A percentile compares a stretch with the other conserved stretches of the same genome.
Evolutionary conservation across 305 asterid species (phyloP).

Genomic region (Ruellia speciosa): DNA sequence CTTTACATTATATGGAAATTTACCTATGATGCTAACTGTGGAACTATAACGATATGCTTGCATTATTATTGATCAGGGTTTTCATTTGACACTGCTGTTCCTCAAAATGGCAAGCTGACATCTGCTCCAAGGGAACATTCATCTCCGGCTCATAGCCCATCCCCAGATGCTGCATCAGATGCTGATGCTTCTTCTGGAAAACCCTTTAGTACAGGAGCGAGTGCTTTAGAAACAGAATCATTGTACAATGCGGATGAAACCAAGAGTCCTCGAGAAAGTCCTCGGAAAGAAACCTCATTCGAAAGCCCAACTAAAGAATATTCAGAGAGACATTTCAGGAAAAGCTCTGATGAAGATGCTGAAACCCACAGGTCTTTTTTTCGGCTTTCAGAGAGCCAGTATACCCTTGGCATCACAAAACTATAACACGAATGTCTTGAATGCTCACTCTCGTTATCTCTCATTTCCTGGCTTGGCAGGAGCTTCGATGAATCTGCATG

Average conservation of each 20-base stretch:
- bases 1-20: background rate
- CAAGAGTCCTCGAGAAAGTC: slow-evolving; percentile 72
- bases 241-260: slow-evolving; percentile 69
- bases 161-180: slow-evolving; percentile 54
- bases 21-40: background rate
- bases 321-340: slow-evolving; percentile 52
- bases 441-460: background rate
- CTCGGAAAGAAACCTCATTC: slow-evolving; percentile 40
- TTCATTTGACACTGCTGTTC: slow-evolving; percentile 59
- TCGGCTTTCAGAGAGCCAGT: background rate
- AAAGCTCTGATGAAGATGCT: slow-evolving; percentile 62
- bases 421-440: background rate
- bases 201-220: slow-evolving; percentile 35
- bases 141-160: slow-evolving; percentile 49
- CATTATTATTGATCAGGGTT: slow-evolving; percentile 44
- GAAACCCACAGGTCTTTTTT: slow-evolving; percentile 20
- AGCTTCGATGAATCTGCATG: slow-evolving; percentile 78
- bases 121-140: slow-evolving; percentile 43
- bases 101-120: slow-evolving; percentile 44
- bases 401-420: too few species aligned
- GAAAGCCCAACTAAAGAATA: slow-evolving; percentile 60
- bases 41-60: background rate
- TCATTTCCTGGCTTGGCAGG: slow-evolving; percentile 28
- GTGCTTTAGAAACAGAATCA: slow-evolving; percentile 58
- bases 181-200: slow-evolving; percentile 39